Percentiles rank a stretch among this genome's conserved stretches.
Evolutionary conservation across 331 rosid genomes (phyloP).

Genomic region (Quercus tomentella): DNA sequence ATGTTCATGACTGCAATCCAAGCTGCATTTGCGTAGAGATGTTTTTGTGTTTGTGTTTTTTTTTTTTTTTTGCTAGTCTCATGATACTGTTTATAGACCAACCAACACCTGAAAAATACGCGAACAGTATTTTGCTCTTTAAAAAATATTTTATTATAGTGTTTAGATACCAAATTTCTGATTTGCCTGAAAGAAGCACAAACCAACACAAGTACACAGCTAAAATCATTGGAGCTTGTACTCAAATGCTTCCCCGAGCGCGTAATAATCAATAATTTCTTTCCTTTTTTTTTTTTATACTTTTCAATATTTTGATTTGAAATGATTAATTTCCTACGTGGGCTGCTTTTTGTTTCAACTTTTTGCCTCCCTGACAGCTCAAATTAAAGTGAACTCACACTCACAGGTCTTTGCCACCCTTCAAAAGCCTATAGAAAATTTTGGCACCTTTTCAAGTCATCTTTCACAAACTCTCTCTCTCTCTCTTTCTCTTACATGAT

Average conservation of each 20-base stretch:
- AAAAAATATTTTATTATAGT: too few species aligned
- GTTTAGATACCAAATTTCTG: too few species aligned
- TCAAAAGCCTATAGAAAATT: constrained; percentile 4
- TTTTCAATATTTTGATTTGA: background rate
- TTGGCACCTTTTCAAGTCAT: background rate
- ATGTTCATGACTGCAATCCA: background rate
- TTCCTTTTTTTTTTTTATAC: background rate
- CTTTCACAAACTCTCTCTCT: background rate
- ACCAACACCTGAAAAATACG: too few species aligned
- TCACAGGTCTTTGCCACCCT: constrained; percentile 17
- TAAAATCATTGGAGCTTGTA: background rate
- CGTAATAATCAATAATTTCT: background rate
- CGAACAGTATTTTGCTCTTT: too few species aligned
- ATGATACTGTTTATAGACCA: too few species aligned
- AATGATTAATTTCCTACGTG: background rate
- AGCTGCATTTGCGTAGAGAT: too few species aligned
- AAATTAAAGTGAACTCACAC: constrained; percentile 22
- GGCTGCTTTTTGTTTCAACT: background rate
- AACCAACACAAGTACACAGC: background rate
- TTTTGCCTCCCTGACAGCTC: constrained; percentile 33
- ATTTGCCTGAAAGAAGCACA: background rate
- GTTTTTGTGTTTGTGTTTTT: too few species aligned
- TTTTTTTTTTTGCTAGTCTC: too few species aligned
- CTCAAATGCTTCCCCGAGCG: background rate
- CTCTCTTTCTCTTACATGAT: background rate